phyloP scores from a whole-genome alignment of 2,329 filamentous ascomycete species.

The Cryphonectria naterciae region DNA sequence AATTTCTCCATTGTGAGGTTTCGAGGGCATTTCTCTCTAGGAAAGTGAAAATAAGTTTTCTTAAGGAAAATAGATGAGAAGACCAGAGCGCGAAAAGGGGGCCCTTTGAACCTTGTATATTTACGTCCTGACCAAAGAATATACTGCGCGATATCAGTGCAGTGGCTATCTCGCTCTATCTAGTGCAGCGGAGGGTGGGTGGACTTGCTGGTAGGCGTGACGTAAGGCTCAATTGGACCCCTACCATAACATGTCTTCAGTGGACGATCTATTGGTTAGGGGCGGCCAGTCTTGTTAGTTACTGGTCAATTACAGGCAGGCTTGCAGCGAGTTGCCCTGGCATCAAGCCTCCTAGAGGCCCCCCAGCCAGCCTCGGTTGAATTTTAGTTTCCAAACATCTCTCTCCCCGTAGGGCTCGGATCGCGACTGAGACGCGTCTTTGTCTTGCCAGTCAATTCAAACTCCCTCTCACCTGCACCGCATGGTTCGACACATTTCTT shows the following conservation, averaged over 20 bases:
- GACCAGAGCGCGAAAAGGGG: not conserved
- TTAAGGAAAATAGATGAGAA: not conserved
- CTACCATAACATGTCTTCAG: constrained; percentile 10
- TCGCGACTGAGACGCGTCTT: constrained; percentile 26
- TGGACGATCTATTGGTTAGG: not conserved
- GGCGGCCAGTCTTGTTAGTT: not conserved
- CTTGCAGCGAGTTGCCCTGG: not conserved
- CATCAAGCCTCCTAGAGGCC: not conserved
- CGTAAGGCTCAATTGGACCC: constrained; percentile 19
- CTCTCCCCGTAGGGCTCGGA: not conserved
- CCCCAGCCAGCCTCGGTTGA: not conserved
- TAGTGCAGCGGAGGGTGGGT: not conserved
- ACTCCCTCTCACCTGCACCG: not conserved
- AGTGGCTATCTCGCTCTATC: not conserved
- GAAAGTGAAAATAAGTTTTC: not conserved
- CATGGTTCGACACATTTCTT: not conserved
- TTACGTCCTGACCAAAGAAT: not conserved
- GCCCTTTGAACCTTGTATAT: not conserved
- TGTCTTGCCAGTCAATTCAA: not conserved
- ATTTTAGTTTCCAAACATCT: constrained; percentile 12
- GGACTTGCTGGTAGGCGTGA: constrained; percentile 4
- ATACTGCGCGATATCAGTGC: constrained; percentile 13
- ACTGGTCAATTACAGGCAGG: not conserved
- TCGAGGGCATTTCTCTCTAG: not conserved
- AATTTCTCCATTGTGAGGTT: constrained; percentile 46